A percentile compares a stretch with the other conserved stretches of the same genome.
Evolutionary conservation across 225 moss, liverwort and hornwort genomes (phyloP).

Genomic region (Asterella californica): DNA sequence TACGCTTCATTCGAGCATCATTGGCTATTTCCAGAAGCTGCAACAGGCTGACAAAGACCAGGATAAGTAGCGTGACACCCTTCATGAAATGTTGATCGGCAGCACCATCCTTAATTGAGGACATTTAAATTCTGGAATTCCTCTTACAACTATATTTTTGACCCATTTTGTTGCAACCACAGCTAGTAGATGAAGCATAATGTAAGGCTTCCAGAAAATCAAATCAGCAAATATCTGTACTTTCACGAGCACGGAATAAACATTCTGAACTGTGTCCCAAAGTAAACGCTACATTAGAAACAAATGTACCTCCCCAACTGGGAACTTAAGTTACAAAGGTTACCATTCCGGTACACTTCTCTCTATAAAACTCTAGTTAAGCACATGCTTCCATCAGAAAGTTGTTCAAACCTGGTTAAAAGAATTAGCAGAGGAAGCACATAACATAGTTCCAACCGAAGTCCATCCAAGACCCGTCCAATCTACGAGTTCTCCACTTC

Average conservation of each 20-base stretch:
- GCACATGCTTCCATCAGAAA: neutral
- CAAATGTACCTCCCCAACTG: neutral
- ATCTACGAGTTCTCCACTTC: slow-evolving; percentile 83
- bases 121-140: neutral
- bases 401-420: slow-evolving; percentile 64
- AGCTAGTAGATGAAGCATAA: neutral
- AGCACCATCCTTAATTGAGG: neutral
- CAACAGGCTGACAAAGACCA: neutral
- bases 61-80: neutral
- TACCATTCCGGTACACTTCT: neutral
- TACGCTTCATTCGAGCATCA: slow-evolving; percentile 82
- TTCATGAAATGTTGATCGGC: neutral
- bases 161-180: neutral
- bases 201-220: neutral
- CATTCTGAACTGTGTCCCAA: neutral
- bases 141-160: neutral
- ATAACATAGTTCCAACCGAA: slow-evolving; percentile 78
- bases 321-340: neutral
- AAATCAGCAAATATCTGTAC: neutral
- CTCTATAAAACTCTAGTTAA: neutral
- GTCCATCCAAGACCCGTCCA: slow-evolving; percentile 76
- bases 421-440: slow-evolving; percentile 83
- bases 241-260: neutral
- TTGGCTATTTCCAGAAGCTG: slow-evolving; percentile 71
- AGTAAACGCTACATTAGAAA: neutral